Evolutionary conservation across 768 basidiomycete genomes (phyloP).

Genomic region (Hericium coralloides): DNA sequence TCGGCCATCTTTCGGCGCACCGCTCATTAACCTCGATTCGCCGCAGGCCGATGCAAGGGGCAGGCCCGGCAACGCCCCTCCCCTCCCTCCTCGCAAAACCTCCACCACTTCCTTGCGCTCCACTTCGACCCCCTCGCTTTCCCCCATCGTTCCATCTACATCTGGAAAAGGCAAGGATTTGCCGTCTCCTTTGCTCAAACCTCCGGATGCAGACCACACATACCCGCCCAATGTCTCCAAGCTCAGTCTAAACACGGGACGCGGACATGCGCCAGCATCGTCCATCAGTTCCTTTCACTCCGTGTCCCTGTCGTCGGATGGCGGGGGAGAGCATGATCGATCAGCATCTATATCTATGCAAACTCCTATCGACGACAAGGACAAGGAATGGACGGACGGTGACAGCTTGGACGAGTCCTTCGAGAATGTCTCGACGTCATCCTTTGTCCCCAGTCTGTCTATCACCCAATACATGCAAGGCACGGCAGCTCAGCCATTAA

Average conservation of each 20-base stretch:
- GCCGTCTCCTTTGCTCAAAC: conserved; percentile 34
- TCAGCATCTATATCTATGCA: conserved; percentile 25
- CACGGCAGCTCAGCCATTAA: conserved; percentile 18
- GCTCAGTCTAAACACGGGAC: conserved; percentile 24
- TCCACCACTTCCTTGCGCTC: conserved; percentile 33
- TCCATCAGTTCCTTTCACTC: conserved; percentile 77
- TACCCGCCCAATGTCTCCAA: conserved; percentile 33
- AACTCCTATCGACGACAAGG: conserved; percentile 29
- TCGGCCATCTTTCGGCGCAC: conserved; percentile 17
- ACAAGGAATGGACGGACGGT: conserved; percentile 33
- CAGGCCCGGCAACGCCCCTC: conserved; percentile 31
- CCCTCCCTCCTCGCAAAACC: conserved; percentile 54
- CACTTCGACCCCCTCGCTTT: conserved; percentile 52
- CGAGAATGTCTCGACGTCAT: conserved; percentile 51
- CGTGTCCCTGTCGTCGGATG: conserved; percentile 64
- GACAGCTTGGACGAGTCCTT: conserved; percentile 57
- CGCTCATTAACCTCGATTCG: conserved; percentile 47
- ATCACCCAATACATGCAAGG: conserved; percentile 28
- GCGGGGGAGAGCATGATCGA: conserved; percentile 16
- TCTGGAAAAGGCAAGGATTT: conserved; percentile 23
- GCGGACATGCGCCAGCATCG: conserved; percentile 47
- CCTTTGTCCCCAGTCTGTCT: conserved; percentile 34
- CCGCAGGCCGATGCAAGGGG: conserved; percentile 24
- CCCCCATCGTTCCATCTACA: conserved; percentile 27
- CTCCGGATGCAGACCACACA: conserved; percentile 34